Evolutionary conservation across 1,139 yeast species (phyloP), one percentile per base, ranked within the genome.

Genomic region (Suhomyces coccinellae): DNA sequence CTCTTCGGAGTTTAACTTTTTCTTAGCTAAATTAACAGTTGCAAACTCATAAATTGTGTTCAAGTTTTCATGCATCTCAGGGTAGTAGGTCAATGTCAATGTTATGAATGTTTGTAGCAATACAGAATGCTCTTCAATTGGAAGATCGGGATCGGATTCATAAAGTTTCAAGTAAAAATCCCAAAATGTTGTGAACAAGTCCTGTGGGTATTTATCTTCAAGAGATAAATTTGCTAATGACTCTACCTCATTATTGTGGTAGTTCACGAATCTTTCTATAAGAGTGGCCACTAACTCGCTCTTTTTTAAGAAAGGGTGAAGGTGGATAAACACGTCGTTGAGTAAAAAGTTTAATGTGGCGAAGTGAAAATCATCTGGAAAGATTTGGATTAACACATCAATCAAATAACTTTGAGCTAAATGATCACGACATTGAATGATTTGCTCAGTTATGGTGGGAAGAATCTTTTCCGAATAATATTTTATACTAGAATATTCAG

Each of bases 361-460:
- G 50, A 90, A 71, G 59, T 93, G 99, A 65, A 86, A 91, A 52
- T 87, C 88, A 56, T 89, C 97, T 0, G 99, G 97, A 67, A 95
- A 93, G 2, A 91, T 95, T 62, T 91, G 98, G 46, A 91, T 86
- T 47, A 88, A 76, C 11, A 91, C 97, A 59, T 95, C 99, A 46
- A 91, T 72, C 47, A 93, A 69, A 60, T 93, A 95, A 56, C 85
- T 89, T 65, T 93, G 99, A 4, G 99, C 97, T 51, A 93, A 77
- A 33, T 83, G 85, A 61, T 93, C 99, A 50, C 88, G 78, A 63
- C 98, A 95, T 62, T 91, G 97, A 12, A 91, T 83, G 38, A 93
- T 86, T 64, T 93, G 99, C 57, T 91, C 97, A 27, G 93, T 74
- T 14, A 93, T 76, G 0, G 83, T 78, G 0, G 98, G 97, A 52